Evolutionary conservation across 495 filamentous ascomycete species (phyloP), one percentile per base, ranked within the genome.

Genomic region (Massariosphaeria phaeospora): DNA sequence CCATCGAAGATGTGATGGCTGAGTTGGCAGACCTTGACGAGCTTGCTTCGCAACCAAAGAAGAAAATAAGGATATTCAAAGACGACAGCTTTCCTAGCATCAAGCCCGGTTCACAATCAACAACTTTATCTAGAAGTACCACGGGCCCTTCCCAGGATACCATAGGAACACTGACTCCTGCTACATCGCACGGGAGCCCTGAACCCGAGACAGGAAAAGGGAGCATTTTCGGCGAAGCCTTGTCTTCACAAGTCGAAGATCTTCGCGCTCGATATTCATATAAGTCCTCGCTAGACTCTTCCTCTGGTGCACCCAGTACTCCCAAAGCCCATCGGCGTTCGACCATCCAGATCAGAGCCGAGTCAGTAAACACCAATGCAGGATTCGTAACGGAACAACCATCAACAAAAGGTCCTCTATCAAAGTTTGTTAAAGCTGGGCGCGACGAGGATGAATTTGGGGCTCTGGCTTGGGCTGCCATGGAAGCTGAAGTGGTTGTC

Each of bases 1-100:
- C 80, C 1, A 71, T 81, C 17, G 82, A 83, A 52, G 82, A 83
- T 34, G 79, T 78, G 20, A 77, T 81, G 72, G 73, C 77, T 6
- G 71, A 74, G 49, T 57, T 81, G 41, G 67, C 74, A 17, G 74
- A 80, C 49, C 69, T 73, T 33, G 51, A 51, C 1, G 58, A 71
- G 10, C 35, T 48, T 25, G 10, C 39, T 17, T 43, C 66, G 23
- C 66, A 67, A 38, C 36, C 59, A n/a, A 66, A 66, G 20, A 69
- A 70, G 56, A 64, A 59, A 48, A 38, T 73, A 6, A 31, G 55
- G 1, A 42, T 71, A 9, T 69, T 62, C 44, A 51, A 50, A 34
- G 64, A 68, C 43, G 44, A 59, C 48, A 38, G 34, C 9, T 9
- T 26, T 2, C 40, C 27, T 17, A 39, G 36, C 31, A 24, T 20